Evolutionary conservation across 1,284 basidiomycete species (phyloP).

Genomic region (Cryptococcus wingfieldii): DNA sequence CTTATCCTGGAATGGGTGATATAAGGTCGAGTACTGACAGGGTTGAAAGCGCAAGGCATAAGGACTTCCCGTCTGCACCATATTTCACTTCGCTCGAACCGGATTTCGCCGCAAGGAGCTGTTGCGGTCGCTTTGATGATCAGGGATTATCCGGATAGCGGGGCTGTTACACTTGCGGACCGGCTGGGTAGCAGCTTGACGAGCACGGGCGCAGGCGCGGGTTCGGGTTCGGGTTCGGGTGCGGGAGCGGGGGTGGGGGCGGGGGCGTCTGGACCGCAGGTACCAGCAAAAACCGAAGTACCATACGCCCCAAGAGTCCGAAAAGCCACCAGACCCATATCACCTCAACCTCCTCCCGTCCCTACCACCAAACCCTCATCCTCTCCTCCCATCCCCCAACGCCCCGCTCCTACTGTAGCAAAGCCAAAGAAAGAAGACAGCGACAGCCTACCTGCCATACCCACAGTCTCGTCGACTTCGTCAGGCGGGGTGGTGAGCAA

Average conservation of each 20-base stretch:
- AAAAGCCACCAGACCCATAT: background rate
- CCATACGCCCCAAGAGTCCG: slow-evolving; percentile 17
- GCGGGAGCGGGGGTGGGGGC: too few species aligned
- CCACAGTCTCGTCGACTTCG: slow-evolving; percentile 65
- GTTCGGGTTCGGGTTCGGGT: too few species aligned
- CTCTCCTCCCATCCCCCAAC: background rate
- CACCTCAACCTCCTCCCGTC: too few species aligned
- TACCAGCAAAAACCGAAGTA: slow-evolving; percentile 25
- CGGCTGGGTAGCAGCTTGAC: too few species aligned
- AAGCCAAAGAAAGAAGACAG: slow-evolving; percentile 16
- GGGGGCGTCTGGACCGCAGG: slow-evolving; percentile 49
- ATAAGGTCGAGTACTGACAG: background rate
- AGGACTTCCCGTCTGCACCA: slow-evolving; percentile 77
- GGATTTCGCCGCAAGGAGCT: slow-evolving; percentile 72
- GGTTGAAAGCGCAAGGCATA: slow-evolving; percentile 60
- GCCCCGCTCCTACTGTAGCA: background rate
- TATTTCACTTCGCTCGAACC: slow-evolving; percentile 80
- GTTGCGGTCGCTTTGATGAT: slow-evolving; percentile 93
- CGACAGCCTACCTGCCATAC: slow-evolving; percentile 31
- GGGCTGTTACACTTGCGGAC: slow-evolving; percentile 26
- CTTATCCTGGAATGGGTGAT: too few species aligned
- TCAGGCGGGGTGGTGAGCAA: slow-evolving; percentile 73
- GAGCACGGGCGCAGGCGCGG: too few species aligned
- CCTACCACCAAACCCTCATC: too few species aligned
- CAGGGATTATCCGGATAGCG: slow-evolving; percentile 77